Evolutionary conservation across 352 stramenopile species (phyloP).

Genomic region (Globisporangium middletonii): DNA sequence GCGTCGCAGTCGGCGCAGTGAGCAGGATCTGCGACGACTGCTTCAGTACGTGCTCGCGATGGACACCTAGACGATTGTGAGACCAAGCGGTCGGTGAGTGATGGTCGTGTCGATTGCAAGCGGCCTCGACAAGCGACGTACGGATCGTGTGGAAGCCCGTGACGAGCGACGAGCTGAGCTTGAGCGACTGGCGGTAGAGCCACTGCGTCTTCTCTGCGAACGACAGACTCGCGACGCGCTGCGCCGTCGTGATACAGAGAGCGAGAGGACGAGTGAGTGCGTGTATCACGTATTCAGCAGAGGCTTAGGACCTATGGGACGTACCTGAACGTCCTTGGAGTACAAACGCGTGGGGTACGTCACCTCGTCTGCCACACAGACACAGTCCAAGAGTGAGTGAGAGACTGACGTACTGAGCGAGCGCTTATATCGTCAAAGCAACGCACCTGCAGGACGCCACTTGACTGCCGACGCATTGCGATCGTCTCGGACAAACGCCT

Average conservation of each 20-base stretch:
- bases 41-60: constrained; percentile 62
- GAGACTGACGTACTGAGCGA: not conserved
- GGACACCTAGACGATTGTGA: constrained; percentile 30
- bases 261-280: not conserved
- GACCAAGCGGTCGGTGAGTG: not conserved
- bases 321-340: constrained; percentile 14
- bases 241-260: not conserved
- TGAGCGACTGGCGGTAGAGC: constrained; percentile 62
- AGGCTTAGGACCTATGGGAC: not conserved
- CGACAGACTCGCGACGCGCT: constrained; percentile 32
- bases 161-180: constrained; percentile 43
- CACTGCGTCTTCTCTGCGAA: constrained; percentile 65
- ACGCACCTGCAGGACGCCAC: constrained; percentile 14
- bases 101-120: not conserved
- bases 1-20: constrained; percentile 29
- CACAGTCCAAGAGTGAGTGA: not conserved
- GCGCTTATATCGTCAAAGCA: not conserved
- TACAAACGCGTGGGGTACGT: constrained; percentile 6
- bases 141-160: constrained; percentile 62
- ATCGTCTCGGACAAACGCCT: constrained; percentile 15
- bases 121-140: constrained; percentile 16
- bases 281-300: not conserved
- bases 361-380: constrained; percentile 6
- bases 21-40: constrained; percentile 62
- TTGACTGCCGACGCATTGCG: not conserved